Percentiles rank a stretch among this genome's conserved stretches.
Evolutionary conservation across 176 grass and related monocot species (phyloP).

Genomic region (Oryza glumipatula): DNA sequence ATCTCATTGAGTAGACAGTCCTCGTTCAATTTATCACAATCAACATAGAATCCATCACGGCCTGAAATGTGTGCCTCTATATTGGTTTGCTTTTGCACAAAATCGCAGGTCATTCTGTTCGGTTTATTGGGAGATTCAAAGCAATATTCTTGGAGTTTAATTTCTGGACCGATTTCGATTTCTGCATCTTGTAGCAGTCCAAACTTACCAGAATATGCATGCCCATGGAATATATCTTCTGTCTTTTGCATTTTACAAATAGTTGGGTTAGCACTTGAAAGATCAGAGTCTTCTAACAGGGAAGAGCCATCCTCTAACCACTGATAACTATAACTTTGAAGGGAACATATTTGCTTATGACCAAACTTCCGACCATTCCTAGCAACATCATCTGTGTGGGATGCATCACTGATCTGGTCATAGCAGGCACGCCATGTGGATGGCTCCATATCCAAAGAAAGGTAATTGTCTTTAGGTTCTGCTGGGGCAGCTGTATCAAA

Average conservation of each 20-base stretch:
- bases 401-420: conserved; percentile 33
- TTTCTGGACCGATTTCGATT: conserved; percentile 42
- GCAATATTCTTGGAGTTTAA: conserved; percentile 45
- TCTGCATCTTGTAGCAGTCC: conserved; percentile 40
- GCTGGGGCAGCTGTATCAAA: conserved; percentile 43
- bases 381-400: conserved; percentile 17
- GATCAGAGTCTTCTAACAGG: conserved; percentile 40
- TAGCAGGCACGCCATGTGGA: conserved; percentile 30
- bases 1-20: conserved; percentile 41
- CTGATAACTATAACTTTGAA: conserved; percentile 32
- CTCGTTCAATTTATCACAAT: conserved; percentile 50
- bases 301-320: conserved; percentile 47
- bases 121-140: conserved; percentile 39
- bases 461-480: conserved; percentile 31
- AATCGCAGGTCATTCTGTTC: conserved; percentile 42
- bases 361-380: conserved; percentile 27
- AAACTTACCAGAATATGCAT: conserved; percentile 41
- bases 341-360: conserved; percentile 28
- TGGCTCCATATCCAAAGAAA: conserved; percentile 60
- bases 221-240: conserved; percentile 43
- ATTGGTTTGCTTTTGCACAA: conserved; percentile 48
- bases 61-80: conserved; percentile 30
- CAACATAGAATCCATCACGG: conserved; percentile 40
- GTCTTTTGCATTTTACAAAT: conserved; percentile 41
- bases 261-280: conserved; percentile 42